phyloP scores from a whole-genome alignment of 768 basidiomycete genomes.

The Tylopilus subfusipes region DNA sequence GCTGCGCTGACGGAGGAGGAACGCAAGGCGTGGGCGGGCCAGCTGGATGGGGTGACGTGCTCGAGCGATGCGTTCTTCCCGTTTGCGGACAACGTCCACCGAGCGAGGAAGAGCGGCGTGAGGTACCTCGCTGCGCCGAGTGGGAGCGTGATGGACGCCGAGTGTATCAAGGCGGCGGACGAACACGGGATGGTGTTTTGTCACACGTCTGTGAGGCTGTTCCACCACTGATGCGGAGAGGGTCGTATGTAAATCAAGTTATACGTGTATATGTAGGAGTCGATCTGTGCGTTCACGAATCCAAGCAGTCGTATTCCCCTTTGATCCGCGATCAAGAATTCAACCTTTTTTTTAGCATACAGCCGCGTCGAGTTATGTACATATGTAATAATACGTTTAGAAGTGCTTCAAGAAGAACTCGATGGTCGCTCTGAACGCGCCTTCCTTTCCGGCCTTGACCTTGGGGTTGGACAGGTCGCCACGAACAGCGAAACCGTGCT shows the following conservation, averaged over 20 bases:
- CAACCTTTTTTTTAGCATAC: not conserved
- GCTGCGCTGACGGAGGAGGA: slow-evolving; percentile 63
- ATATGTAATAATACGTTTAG: slow-evolving; percentile 4
- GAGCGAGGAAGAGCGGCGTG: slow-evolving; percentile 89
- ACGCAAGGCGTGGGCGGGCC: slow-evolving; percentile 65
- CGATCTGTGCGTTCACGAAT: not conserved
- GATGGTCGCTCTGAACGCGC: slow-evolving; percentile 45
- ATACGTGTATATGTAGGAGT: slow-evolving; percentile 1
- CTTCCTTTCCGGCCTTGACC: slow-evolving; percentile 62
- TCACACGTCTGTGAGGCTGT: slow-evolving; percentile 82
- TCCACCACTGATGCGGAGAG: slow-evolving; percentile 64
- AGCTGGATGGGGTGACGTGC: slow-evolving; percentile 85
- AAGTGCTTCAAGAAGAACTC: slow-evolving; percentile 47
- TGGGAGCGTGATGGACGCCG: slow-evolving; percentile 96
- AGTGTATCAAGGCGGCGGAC: slow-evolving; percentile 95
- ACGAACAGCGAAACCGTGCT: slow-evolving; percentile 56
- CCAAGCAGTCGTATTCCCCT: not conserved
- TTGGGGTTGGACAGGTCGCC: slow-evolving; percentile 46
- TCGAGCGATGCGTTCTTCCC: slow-evolving; percentile 99
- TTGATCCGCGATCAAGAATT: not conserved
- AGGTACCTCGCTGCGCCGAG: slow-evolving; percentile 87
- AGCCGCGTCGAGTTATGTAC: too few species aligned
- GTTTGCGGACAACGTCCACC: slow-evolving; percentile 96
- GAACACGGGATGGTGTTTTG: slow-evolving; percentile 90
- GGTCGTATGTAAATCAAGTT: not conserved